Evolutionary conservation across 2,329 filamentous ascomycete genomes (phyloP), one percentile per base, ranked within the genome.

Genomic region (Colletotrichum sp.): DNA sequence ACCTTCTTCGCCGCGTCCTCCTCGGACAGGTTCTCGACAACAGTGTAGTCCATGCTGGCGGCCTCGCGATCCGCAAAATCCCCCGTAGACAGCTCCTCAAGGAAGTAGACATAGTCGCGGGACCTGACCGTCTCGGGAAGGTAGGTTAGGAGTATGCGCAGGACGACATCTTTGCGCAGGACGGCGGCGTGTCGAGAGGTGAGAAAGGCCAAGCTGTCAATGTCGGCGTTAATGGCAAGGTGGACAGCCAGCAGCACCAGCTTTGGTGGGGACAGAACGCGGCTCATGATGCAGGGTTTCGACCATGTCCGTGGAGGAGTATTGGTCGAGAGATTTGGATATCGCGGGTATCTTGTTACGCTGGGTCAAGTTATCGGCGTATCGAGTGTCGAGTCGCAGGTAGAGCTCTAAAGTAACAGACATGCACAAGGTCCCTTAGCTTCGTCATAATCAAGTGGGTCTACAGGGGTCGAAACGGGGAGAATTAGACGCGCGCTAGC

Each of bases 131-230:
- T 93, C 83, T 96, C 95, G 30, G 95, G 95, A 1, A 98, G 88
- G 81, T 93, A 95, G 24, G 93, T 95, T 62, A 98, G 89, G 26
- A 98, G 85, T 69, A 97, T 92, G 60, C 93, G 92, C 74, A 97
- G 88, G 28, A 95, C 82, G 16, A 95, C 86, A 72, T 94, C 91
- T 60, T 90, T 89, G 32, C 90, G 88, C 71, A 97, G 87, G 49
- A 93, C 88, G 71, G 89, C 86, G 69, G 85, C 84, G 79, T 94
- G 87, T 52, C 88, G 86, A 26, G 89, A 87, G 68, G 91, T 89
- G 77, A 97, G 87, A 69, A 87, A 87, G 72, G 90, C 88, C 76
- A 97, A 86, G 78, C 90, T 89, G 79, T 89, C 83, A 79, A 96
- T 87, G 82, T 96, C 91, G 81, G 91, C 89, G 80, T 91, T 90